These are phyloP conservation scores for Didymella pinodella DNA, from an alignment of 2,329 filamentous ascomycete species.

Conservation along the genomic window DNA sequence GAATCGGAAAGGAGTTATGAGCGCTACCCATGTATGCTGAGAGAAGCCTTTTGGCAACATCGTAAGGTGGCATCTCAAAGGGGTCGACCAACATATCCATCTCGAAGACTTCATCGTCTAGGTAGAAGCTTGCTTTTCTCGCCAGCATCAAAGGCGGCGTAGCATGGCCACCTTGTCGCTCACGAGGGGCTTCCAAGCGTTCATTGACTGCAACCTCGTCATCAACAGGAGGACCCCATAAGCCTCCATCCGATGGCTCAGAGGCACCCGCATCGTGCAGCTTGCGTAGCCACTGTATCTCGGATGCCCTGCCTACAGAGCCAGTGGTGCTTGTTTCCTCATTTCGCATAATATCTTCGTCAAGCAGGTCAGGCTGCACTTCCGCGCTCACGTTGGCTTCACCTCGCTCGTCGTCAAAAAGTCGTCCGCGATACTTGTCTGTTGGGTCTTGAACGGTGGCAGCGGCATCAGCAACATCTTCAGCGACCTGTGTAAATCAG, in stretches of 20 bases:
- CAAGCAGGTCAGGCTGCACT: slow-evolving; percentile 32
- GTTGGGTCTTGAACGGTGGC: slow-evolving; percentile 22
- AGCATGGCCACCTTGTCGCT: slow-evolving; percentile 22
- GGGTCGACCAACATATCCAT: slow-evolving; percentile 34
- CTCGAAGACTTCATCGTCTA: slow-evolving; percentile 38
- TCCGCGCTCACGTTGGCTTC: slow-evolving; percentile 36
- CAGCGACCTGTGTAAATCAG: slow-evolving; percentile 24
- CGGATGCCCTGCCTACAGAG: slow-evolving; percentile 35
- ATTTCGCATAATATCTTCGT: slow-evolving; percentile 35
- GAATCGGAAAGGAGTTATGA: slow-evolving; percentile 36
- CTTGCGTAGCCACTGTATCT: slow-evolving; percentile 37
- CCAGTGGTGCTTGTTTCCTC: slow-evolving; percentile 38
- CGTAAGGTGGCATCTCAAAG: slow-evolving; percentile 40
- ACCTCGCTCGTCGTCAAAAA: slow-evolving; percentile 20
- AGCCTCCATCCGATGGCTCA: slow-evolving; percentile 3
- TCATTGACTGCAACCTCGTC: slow-evolving; percentile 20
- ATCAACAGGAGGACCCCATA: slow-evolving; percentile 32
- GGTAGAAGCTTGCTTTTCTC: slow-evolving; percentile 40
- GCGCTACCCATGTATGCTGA: slow-evolving; percentile 43
- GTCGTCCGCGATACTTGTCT: slow-evolving; percentile 16
- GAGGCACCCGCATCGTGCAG: slow-evolving; percentile 24
- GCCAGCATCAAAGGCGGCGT: slow-evolving; percentile 19
- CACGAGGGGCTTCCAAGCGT: slow-evolving; percentile 23
- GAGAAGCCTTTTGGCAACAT: slow-evolving; percentile 39
- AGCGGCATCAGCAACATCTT: slow-evolving; percentile 34